Conservation (phyloP, 202 grass and related monocot genomes). For the Setaria viridis region DNA sequence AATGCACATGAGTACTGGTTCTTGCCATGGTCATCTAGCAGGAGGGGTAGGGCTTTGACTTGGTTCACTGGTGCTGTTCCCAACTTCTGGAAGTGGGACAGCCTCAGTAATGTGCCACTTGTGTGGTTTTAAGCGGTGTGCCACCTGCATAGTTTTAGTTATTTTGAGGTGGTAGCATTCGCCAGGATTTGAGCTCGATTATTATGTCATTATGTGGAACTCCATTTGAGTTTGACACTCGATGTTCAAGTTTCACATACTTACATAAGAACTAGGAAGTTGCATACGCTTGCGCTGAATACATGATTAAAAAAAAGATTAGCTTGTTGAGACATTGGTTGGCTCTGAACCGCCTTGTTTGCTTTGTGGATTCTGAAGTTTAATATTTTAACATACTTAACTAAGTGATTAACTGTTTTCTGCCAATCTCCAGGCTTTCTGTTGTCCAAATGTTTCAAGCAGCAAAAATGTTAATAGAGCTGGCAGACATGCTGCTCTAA, state of each 20-base stretch:
- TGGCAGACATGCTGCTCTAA: constrained; percentile 67
- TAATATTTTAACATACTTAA: constrained; percentile 18
- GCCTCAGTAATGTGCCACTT: background rate
- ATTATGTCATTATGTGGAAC: constrained; percentile 2
- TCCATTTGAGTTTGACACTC: background rate
- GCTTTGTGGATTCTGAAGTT: constrained; percentile 24
- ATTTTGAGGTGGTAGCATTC: background rate
- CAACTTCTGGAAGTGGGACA: background rate
- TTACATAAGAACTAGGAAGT: constrained; percentile 18
- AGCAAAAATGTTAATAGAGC: constrained; percentile 74
- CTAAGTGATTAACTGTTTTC: constrained; percentile 26
- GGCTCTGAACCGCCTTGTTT: constrained; percentile 14
- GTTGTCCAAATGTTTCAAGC: constrained; percentile 55
- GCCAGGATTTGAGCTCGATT: constrained; percentile 4
- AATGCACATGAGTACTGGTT: background rate
- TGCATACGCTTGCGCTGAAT: background rate
- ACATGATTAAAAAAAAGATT: constrained; percentile 1
- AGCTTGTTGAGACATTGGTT: constrained; percentile 8
- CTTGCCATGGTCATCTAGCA: background rate
- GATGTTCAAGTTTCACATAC: background rate
- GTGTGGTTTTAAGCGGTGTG: no score
- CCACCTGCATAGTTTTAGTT: constrained; percentile 9
- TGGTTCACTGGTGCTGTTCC: constrained; percentile 1
- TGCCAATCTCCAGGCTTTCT: constrained; percentile 58
- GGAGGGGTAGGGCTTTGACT: background rate